These are phyloP conservation scores for Lithospermum erythrorhizon DNA, from an alignment of 257 asterid species.

Conservation along the genomic window DNA sequence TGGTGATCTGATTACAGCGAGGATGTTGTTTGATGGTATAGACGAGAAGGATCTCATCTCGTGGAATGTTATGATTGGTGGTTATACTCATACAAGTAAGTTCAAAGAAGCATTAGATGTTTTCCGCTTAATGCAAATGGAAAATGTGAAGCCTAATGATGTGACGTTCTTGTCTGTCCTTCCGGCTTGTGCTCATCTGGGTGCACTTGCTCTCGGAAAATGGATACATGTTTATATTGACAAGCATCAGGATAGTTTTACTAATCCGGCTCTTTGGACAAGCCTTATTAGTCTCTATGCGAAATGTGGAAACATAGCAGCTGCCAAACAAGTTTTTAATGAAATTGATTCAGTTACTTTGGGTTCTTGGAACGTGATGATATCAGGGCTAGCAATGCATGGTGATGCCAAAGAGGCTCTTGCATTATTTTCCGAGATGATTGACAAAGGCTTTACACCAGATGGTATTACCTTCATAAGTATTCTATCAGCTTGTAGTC, in stretches of 20 bases:
- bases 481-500: constrained; percentile 24
- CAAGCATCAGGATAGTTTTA: constrained; percentile 8
- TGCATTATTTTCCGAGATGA: constrained; percentile 16
- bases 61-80: constrained; percentile 30
- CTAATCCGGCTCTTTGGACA: constrained; percentile 16
- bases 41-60: constrained; percentile 14
- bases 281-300: constrained; percentile 20
- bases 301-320: constrained; percentile 19
- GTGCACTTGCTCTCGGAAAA: constrained; percentile 25
- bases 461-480: constrained; percentile 20
- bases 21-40: constrained; percentile 14
- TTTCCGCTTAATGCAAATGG: constrained; percentile 19
- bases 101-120: constrained; percentile 19
- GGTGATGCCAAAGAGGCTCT: constrained; percentile 18
- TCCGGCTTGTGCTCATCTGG: constrained; percentile 22
- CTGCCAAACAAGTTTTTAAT: constrained; percentile 20
- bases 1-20: constrained; percentile 14
- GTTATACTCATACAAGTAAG: constrained; percentile 12
- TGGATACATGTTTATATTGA: constrained; percentile 26
- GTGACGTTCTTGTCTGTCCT: constrained; percentile 17
- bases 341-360: constrained; percentile 14
- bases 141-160: constrained; percentile 18
- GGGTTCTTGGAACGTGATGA: constrained; percentile 27
- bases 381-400: constrained; percentile 24
- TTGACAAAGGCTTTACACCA: constrained; percentile 8